These are phyloP conservation scores for Yamadazyma sp. DNA, from an alignment of 805 yeast species.

Conservation along the genomic window DNA sequence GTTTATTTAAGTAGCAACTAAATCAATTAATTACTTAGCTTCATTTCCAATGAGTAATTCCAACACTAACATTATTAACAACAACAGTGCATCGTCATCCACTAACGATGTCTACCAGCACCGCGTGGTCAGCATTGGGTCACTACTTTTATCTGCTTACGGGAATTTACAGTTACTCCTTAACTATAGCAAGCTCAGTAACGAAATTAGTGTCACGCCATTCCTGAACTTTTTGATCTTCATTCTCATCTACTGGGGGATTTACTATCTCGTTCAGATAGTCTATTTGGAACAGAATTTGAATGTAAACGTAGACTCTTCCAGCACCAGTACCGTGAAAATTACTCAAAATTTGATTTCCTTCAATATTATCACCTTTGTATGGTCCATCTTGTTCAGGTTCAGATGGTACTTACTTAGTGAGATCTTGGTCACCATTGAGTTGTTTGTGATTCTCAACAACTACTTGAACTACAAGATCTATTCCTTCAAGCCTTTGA, in stretches of 20 bases:
- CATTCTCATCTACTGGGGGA: constrained; percentile 56
- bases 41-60: background rate
- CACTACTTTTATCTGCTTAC: constrained; percentile 56
- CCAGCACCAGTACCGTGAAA: constrained; percentile 13
- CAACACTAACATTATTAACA: background rate
- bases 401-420: constrained; percentile 56
- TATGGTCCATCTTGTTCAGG: constrained; percentile 66
- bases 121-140: constrained; percentile 42
- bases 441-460: constrained; percentile 57
- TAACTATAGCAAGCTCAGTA: constrained; percentile 49
- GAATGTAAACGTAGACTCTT: constrained; percentile 16
- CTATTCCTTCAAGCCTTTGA: constrained; percentile 50
- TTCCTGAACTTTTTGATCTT: constrained; percentile 59
- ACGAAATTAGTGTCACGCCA: constrained; percentile 63
- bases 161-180: constrained; percentile 57
- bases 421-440: constrained; percentile 57
- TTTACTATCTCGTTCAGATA: constrained; percentile 53
- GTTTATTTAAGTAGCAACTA: constrained; percentile 4
- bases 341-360: constrained; percentile 51
- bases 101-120: constrained; percentile 12
- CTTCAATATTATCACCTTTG: constrained; percentile 58
- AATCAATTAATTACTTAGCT: background rate
- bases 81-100: constrained; percentile 1
- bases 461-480: constrained; percentile 63
- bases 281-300: constrained; percentile 35